Conservation (phyloP, 192 early-diverging fungal species). For the Backusella parvicylindrica region DNA sequence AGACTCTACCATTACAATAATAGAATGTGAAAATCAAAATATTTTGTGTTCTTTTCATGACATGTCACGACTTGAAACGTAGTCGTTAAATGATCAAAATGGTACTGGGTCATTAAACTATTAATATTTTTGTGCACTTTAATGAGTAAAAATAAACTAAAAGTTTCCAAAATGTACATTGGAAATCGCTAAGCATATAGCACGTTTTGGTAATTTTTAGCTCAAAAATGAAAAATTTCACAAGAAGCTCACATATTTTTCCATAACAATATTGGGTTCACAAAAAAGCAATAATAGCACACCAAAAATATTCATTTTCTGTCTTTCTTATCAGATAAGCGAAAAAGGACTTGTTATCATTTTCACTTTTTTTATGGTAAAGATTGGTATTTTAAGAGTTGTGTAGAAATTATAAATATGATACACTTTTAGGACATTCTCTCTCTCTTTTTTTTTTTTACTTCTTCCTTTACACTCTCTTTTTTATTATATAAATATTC, state of each 20-base stretch:
- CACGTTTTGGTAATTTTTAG: background rate
- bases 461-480: no score
- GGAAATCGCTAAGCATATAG: no score
- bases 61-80: background rate
- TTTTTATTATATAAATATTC: no score
- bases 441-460: background rate
- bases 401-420: background rate
- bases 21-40: no score
- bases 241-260: background rate
- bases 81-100: no score
- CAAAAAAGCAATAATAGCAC: background rate
- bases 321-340: background rate
- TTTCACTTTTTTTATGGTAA: background rate
- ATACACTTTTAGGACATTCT: background rate
- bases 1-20: no score
- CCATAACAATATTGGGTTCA: background rate
- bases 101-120: no score
- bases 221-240: background rate
- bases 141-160: background rate
- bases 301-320: background rate
- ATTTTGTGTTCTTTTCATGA: background rate
- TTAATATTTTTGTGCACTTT: background rate
- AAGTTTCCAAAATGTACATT: background rate
- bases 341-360: background rate
- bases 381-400: background rate